Evolutionary conservation across 441 rosid species (phyloP), one percentile per base, ranked within the genome.

Genomic region (Dalechampia spathulata): DNA sequence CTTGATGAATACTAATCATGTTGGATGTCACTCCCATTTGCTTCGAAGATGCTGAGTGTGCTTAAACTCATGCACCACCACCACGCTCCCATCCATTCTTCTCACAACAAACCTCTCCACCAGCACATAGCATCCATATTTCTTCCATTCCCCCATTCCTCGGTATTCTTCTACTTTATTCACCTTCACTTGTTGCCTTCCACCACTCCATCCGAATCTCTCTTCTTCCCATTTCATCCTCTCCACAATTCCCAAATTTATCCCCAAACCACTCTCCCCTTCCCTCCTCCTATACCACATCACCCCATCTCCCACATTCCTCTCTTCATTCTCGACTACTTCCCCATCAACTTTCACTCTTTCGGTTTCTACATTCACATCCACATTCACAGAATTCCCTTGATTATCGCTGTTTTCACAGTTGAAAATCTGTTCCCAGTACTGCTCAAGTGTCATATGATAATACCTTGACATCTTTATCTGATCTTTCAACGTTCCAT

Each of bases 371-470:
- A 78, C n/a, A 0, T 30, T 26, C 10, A 55, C 70, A 52, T 85
- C 76, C 38, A 83, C 63, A 4, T 26, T 57, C 9, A 63, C 79
- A 10, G 17, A 58, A 43, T 55, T 17, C 6, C 34, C 64, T 7
- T 55, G 50, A 1, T 46, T 52, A 2, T 26, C 0, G 7, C 36
- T 23, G 15, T 67, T 79, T 20, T 72, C 68, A 1, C 53, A 16
- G 0, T 64, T 15, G 45, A 58, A 75, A 40, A 83, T 34, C 44
- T 55, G 79, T 47, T 73, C 77, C 89, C 89, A 82, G 47, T 65
- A 66, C 19, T 82, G 88, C 59, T 76, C 76, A 0, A 82, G 78
- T 45, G 76, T 75, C 75, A 76, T 77, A 62, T 74, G 63, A 14
- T 83, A 78, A 56, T 65, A 80, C 48, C 66, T 45, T 1, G 87